Conservation (phyloP, 257 asterid genomes). For the Solanum stenotomum region DNA sequence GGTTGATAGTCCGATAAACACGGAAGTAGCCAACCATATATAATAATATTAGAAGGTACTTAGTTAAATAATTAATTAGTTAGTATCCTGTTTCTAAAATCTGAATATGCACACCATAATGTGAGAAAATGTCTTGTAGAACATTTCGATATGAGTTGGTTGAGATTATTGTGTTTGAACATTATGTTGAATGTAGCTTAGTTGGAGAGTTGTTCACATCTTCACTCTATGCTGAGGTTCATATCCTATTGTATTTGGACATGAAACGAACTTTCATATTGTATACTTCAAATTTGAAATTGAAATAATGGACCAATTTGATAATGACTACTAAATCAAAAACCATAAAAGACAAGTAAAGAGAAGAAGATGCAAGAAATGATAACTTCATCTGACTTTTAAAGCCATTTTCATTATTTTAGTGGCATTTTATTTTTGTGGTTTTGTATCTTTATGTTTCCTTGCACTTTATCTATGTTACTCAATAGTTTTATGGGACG, state of each 20-base stretch:
- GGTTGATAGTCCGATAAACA: not conserved
- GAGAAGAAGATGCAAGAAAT: not conserved
- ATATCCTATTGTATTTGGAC: not conserved
- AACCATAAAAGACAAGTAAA: not conserved
- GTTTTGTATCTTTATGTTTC: not conserved
- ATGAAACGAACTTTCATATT: not conserved
- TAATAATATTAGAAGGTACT: not conserved
- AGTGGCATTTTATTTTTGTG: not conserved
- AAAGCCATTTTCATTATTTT: not conserved
- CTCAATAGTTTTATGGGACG: not conserved
- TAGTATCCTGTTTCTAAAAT: not conserved
- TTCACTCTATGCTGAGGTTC: not conserved
- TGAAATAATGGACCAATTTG: not conserved
- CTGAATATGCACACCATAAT: not conserved
- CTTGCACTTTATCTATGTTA: not conserved
- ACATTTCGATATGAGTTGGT: not conserved
- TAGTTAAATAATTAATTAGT: not conserved
- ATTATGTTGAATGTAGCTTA: not conserved
- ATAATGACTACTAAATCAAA: not conserved
- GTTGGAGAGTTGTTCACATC: not conserved
- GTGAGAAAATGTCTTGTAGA: not conserved
- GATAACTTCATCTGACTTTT: slow-evolving; percentile 1
- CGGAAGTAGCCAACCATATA: not conserved
- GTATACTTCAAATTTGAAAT: not conserved
- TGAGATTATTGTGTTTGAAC: no score